Evolutionary conservation across 163 green algal genomes (phyloP), one percentile per base, ranked within the genome.

Genomic region (Chlamydomonas reinhardtii): DNA sequence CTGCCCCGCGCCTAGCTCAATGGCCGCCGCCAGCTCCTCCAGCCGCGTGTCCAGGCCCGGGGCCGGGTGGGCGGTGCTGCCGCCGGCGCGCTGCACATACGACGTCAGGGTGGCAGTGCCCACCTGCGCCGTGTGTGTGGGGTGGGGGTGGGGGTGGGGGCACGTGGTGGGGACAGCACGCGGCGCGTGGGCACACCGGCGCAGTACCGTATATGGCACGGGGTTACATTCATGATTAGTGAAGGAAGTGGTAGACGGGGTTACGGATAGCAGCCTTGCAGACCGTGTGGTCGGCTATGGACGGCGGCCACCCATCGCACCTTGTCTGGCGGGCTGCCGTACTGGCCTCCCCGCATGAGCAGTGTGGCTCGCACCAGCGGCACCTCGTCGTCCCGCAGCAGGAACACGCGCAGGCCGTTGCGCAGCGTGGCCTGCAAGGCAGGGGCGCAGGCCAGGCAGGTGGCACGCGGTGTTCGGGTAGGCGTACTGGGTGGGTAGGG

Each of bases 331-430:
- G 94, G 93, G 66, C 89, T 93, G 32, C 85, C 89, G 29, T 95
- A 89, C 80, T 94, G 88, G 0, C 96, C 96, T 2, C 96, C 96
- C 4, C 83, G 88, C 78, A 98, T 96, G 8, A 98, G 78, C 69
- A 98, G 85, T 16, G 88, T 92, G 29, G 93, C 96, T 0, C 93
- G 82, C 2, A 97, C 90, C 27, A 98, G 84, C 6, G 94, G 94
- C 65, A 97, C 93, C 89, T 98, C 95, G 76, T 96, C 92, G 76
- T 98, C 96, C 68, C 95, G 91, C 65, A 98, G 68, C 48, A 98
- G 86, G 70, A 96, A 95, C 25, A 98, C 91, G 0, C 91, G 82
- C 37, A 98, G 75, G 3, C 96, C 96, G 76, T 98, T 98, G 12
- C 75, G 80, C 31, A 98, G 88, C 22, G 69, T 73, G 31, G 80